Evolutionary conservation across 2,329 filamentous ascomycete species (phyloP).

Genomic region (Colletotrichum sp.): DNA sequence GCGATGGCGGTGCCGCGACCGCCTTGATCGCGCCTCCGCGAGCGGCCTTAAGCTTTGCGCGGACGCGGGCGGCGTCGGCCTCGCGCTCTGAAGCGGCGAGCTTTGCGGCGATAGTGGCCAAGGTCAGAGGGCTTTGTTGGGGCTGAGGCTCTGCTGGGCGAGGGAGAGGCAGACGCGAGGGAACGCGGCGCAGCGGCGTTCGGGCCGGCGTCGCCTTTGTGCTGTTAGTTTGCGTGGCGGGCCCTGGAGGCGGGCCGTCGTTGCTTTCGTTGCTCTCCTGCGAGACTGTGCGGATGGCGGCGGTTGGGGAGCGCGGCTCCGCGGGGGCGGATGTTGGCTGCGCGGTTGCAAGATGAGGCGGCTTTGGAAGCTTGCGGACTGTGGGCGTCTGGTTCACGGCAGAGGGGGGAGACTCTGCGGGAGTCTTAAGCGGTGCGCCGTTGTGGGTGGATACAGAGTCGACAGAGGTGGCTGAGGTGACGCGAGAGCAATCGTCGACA

Average conservation of each 20-base stretch:
- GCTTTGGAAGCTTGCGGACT: constrained; percentile 8
- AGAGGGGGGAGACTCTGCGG: constrained; percentile 5
- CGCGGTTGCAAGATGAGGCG: constrained; percentile 5
- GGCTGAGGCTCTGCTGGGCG: constrained; percentile 41
- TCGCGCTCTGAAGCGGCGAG: constrained; percentile 68
- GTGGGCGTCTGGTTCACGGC: constrained; percentile 3
- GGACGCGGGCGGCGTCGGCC: constrained; percentile 66
- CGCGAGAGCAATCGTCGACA: constrained; percentile 18
- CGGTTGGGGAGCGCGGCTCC: background rate
- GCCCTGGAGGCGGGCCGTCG: constrained; percentile 27
- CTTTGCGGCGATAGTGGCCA: constrained; percentile 68
- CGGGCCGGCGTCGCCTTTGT: constrained; percentile 8
- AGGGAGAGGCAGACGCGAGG: constrained; percentile 39
- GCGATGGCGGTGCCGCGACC: constrained; percentile 32
- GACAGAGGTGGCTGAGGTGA: constrained; percentile 17
- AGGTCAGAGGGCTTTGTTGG: constrained; percentile 63
- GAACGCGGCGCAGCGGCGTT: constrained; percentile 26
- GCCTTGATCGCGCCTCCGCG: constrained; percentile 35
- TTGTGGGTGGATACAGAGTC: constrained; percentile 29
- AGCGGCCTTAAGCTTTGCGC: constrained; percentile 66
- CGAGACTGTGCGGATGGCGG: background rate
- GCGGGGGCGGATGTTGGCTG: background rate
- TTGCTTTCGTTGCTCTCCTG: constrained; percentile 15
- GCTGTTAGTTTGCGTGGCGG: constrained; percentile 17
- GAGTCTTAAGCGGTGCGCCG: constrained; percentile 25